A percentile compares a stretch with the other conserved stretches of the same genome.
Conservation (phyloP, 2,329 filamentous ascomycete species). For the Phaeoacremonium minimum region DNA sequence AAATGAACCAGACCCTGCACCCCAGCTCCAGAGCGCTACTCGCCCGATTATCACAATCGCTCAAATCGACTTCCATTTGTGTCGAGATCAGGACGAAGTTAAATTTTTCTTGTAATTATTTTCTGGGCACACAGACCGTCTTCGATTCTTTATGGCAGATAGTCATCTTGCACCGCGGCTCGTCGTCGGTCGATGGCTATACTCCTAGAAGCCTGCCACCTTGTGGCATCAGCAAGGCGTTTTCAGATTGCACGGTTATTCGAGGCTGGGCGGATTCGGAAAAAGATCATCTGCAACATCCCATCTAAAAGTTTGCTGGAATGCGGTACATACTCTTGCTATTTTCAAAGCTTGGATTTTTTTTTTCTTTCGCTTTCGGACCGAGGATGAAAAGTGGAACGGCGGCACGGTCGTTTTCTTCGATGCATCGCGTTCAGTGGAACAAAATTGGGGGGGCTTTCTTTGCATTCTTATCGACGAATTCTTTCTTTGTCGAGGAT, state of each 20-base stretch:
- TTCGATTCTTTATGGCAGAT: neutral
- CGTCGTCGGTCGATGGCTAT: neutral
- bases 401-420: slow-evolving; percentile 4
- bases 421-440: slow-evolving; percentile 1
- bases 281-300: neutral
- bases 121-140: neutral
- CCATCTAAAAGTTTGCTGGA: slow-evolving; percentile 13
- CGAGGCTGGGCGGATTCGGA: neutral
- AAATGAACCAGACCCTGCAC: neutral
- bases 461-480: too few species aligned
- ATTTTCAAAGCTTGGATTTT: slow-evolving; percentile 10
- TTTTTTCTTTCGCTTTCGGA: neutral
- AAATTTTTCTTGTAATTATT: neutral
- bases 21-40: neutral
- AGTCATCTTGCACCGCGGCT: neutral
- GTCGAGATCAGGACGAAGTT: neutral
- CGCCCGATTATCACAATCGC: neutral
- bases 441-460: neutral
- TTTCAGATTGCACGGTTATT: neutral
- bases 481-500: too few species aligned
- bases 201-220: neutral
- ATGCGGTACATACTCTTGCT: slow-evolving; percentile 15
- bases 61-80: neutral
- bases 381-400: slow-evolving; percentile 10
- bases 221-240: neutral